Percentiles rank a stretch among this genome's conserved stretches.
Evolutionary conservation across 2,329 filamentous ascomycete species (phyloP).

Genomic region (Ceratocystiopsis minuta): DNA sequence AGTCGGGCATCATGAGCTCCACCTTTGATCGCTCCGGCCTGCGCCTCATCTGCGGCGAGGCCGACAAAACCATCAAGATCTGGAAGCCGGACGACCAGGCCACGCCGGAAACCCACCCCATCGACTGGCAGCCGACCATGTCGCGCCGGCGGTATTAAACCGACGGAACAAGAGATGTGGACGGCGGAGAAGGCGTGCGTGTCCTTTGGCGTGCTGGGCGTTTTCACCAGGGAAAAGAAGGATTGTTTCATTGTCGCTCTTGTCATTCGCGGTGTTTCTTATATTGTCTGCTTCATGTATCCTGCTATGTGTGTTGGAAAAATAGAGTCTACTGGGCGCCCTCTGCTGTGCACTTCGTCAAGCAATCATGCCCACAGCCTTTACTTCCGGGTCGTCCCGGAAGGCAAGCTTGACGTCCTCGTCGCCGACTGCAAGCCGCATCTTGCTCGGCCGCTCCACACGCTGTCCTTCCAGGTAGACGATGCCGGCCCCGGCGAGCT

Average conservation of each 20-base stretch:
- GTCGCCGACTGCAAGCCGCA: constrained; percentile 70
- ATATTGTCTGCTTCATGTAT: no score
- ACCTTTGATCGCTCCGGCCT: constrained; percentile 82
- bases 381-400: constrained; percentile 73
- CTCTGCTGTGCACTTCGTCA: no score
- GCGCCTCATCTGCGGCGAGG: constrained; percentile 81
- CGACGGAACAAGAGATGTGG: constrained; percentile 4
- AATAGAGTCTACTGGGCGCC: not conserved
- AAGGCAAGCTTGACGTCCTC: constrained; percentile 83
- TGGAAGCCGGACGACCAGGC: constrained; percentile 91
- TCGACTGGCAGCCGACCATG: constrained; percentile 79
- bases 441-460: constrained; percentile 72
- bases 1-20: constrained; percentile 85
- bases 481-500: constrained; percentile 73
- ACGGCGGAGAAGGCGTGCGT: not conserved
- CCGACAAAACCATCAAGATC: constrained; percentile 96
- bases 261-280: no score
- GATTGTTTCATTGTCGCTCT: no score
- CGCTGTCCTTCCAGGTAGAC: constrained; percentile 65
- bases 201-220: no score
- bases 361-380: constrained; percentile 40
- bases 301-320: no score
- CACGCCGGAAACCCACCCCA: constrained; percentile 75
- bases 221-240: no score
- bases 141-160: constrained; percentile 62